These are phyloP conservation scores for Aphanomyces astaci DNA, from an alignment of 352 stramenopile genomes.

Conservation along the genomic window DNA sequence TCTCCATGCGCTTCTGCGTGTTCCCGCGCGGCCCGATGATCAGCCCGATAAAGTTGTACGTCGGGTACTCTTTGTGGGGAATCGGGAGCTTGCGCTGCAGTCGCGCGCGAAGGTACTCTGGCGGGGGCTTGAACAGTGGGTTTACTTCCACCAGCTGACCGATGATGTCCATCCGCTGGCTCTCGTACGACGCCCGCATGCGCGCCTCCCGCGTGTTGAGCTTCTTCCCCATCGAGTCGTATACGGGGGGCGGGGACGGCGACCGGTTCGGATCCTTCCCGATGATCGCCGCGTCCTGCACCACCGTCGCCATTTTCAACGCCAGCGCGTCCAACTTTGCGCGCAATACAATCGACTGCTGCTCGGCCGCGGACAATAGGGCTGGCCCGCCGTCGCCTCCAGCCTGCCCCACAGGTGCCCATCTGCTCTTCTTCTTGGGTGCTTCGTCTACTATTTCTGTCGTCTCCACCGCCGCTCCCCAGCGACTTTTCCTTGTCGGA, in stretches of 20 bases:
- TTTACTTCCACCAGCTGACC: conserved; percentile 96
- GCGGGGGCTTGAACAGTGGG: conserved; percentile 74
- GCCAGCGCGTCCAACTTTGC: conserved; percentile 66
- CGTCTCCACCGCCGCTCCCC: not conserved
- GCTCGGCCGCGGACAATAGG: conserved; percentile 47
- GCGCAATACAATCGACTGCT: conserved; percentile 64
- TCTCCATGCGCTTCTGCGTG: conserved; percentile 99
- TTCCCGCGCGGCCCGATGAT: conserved; percentile 98
- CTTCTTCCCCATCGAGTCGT: conserved; percentile 93
- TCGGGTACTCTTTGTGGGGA: conserved; percentile 95
- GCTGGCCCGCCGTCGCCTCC: conserved; percentile 36
- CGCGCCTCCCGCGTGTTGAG: conserved; percentile 95
- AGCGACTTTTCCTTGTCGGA: not conserved
- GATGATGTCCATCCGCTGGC: conserved; percentile 88
- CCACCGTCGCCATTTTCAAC: conserved; percentile 69
- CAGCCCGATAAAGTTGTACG: conserved; percentile 99
- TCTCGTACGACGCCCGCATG: conserved; percentile 88
- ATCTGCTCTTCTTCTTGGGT: conserved; percentile 68
- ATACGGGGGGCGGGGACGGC: conserved; percentile 89
- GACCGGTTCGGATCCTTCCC: conserved; percentile 86
- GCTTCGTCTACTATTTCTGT: conserved; percentile 32
- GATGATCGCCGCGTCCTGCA: conserved; percentile 60
- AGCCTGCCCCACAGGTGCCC: conserved; percentile 45
- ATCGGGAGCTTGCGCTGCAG: conserved; percentile 96
- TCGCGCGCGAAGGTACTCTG: conserved; percentile 89